A percentile compares a stretch with the other conserved stretches of the same genome.
Evolutionary conservation across 1,284 basidiomycete genomes (phyloP).

Genomic region (Cutaneotrichosporon daszewskae): DNA sequence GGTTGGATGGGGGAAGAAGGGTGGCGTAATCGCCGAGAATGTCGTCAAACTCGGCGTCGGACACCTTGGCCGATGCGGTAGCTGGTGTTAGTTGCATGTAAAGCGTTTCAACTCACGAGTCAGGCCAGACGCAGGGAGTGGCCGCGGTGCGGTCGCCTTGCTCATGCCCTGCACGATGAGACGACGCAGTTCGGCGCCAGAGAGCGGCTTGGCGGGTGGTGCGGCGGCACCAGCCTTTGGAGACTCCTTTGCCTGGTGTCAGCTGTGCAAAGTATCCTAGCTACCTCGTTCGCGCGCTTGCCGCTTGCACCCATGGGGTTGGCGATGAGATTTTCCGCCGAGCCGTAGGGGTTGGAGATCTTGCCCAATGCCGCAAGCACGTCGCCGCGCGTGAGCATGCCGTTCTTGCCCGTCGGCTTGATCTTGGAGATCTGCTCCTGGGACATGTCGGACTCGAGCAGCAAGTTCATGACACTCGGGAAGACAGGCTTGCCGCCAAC

Average conservation of each 20-base stretch:
- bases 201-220: constrained; percentile 53
- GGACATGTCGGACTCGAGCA: constrained; percentile 38
- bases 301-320: constrained; percentile 40
- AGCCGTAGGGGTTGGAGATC: constrained; percentile 58
- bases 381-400: constrained; percentile 88
- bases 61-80: not conserved
- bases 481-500: constrained; percentile 38
- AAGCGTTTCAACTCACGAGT: no score
- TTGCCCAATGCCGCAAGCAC: constrained; percentile 73
- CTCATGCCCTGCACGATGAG: constrained; percentile 66
- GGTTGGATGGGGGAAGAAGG: constrained; percentile 34
- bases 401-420: constrained; percentile 68
- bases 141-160: constrained; percentile 51
- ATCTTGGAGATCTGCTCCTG: constrained; percentile 48
- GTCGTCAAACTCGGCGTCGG: constrained; percentile 41
- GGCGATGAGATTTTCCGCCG: constrained; percentile 63
- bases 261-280: constrained; percentile 9
- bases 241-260: constrained; percentile 15
- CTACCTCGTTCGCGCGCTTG: constrained; percentile 31
- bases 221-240: constrained; percentile 12
- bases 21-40: constrained; percentile 42
- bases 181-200: constrained; percentile 63
- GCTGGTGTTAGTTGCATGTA: constrained; percentile 11
- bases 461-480: constrained; percentile 42
- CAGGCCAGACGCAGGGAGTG: not conserved